A percentile compares a stretch with the other conserved stretches of the same genome.
Evolutionary conservation across 108 stramenopile genomes (phyloP).

Genomic region (Nitzschia sp.): DNA sequence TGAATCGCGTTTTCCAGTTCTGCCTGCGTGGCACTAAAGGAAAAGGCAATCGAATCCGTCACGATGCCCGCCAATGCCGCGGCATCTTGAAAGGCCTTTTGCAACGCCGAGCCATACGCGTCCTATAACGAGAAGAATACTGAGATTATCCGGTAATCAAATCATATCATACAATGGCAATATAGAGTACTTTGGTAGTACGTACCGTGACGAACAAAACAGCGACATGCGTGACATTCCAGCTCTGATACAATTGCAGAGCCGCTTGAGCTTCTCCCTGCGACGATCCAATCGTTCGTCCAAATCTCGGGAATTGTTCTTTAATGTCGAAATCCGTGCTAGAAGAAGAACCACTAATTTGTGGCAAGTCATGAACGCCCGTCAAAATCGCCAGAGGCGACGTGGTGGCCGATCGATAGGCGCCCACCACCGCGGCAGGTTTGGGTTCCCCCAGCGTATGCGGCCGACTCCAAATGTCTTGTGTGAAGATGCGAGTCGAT

Average conservation of each 20-base stretch:
- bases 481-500: slow-evolving; percentile 15
- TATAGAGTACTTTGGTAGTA: slow-evolving; percentile 3
- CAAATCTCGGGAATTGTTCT: slow-evolving; percentile 39
- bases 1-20: slow-evolving; percentile 18
- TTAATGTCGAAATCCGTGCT: slow-evolving; percentile 36
- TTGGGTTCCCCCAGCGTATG: not conserved
- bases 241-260: slow-evolving; percentile 20
- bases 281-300: slow-evolving; percentile 38
- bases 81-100: too few relatives aligned
- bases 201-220: slow-evolving; percentile 7
- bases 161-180: too few relatives aligned
- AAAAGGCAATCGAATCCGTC: too few relatives aligned
- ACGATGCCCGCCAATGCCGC: too few relatives aligned
- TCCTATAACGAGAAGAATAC: not conserved
- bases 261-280: slow-evolving; percentile 30
- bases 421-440: slow-evolving; percentile 58
- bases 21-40: not conserved
- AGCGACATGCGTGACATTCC: not conserved
- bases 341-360: slow-evolving; percentile 44
- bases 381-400: slow-evolving; percentile 45
- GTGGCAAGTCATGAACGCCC: slow-evolving; percentile 51
- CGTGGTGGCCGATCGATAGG: slow-evolving; percentile 20
- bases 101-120: too few relatives aligned
- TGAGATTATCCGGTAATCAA: not conserved
- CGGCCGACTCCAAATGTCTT: not conserved